phyloP scores from a whole-genome alignment of 768 basidiomycete genomes.

The Tylopilus sp. region DNA sequence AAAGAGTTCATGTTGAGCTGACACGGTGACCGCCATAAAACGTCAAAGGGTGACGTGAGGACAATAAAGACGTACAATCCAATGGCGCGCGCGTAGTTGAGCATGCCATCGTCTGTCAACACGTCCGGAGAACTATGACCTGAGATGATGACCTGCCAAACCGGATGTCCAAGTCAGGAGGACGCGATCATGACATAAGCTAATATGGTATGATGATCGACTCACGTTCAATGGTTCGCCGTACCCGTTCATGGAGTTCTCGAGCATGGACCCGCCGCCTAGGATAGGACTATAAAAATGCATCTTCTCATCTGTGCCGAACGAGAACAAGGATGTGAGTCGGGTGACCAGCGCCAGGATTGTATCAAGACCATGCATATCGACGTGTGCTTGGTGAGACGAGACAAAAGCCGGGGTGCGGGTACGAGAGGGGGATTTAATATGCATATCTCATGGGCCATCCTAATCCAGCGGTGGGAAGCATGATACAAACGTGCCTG shows the following conservation, averaged over 20 bases:
- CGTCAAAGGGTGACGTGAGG: neutral
- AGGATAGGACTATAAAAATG: constrained; percentile 35
- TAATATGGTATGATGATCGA: neutral
- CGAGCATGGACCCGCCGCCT: constrained; percentile 43
- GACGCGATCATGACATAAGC: neutral
- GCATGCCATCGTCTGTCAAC: constrained; percentile 51
- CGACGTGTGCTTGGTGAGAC: neutral
- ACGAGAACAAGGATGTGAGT: constrained; percentile 3
- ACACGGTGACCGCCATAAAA: neutral
- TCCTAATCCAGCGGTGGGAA: neutral
- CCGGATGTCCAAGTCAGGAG: neutral
- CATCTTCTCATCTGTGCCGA: constrained; percentile 2
- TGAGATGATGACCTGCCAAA: constrained; percentile 56
- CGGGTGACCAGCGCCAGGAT: neutral
- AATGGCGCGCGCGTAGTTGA: constrained; percentile 59
- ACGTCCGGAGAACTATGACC: constrained; percentile 55
- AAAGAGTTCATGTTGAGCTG: neutral
- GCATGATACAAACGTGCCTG: neutral
- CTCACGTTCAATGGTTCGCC: constrained; percentile 46
- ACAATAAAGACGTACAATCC: constrained; percentile 49
- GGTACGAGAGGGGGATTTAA: neutral
- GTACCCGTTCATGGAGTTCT: constrained; percentile 34
- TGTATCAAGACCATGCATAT: constrained; percentile 6
- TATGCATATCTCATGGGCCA: neutral
- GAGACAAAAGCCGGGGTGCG: neutral